Evolutionary conservation across 2,329 filamentous ascomycete species (phyloP).

Genomic region (Colletotrichum spinosum): DNA sequence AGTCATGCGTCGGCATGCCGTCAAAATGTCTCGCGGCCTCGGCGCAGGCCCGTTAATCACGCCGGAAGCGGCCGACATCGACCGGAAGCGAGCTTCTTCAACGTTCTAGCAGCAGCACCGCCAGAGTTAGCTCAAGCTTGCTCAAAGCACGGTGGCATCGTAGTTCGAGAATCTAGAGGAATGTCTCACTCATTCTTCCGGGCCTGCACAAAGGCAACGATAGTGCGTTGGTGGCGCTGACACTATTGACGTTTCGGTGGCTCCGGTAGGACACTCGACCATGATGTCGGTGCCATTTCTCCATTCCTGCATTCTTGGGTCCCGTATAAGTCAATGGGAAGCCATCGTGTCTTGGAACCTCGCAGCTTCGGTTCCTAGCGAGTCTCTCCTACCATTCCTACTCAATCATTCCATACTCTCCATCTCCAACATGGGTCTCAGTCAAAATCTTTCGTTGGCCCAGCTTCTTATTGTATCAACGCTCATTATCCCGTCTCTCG

Average conservation of each 20-base stretch:
- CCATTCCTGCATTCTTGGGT: too few species aligned
- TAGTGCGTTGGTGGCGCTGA: too few species aligned
- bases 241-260: too few species aligned
- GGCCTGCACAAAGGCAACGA: too few species aligned
- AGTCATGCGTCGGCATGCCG: too few species aligned
- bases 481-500: constrained; percentile 9
- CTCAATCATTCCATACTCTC: neutral
- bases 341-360: too few species aligned
- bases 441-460: neutral
- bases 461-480: constrained; percentile 17
- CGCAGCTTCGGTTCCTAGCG: too few species aligned
- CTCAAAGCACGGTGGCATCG: neutral
- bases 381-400: too few species aligned
- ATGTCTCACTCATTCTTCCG: constrained; percentile 10
- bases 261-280: too few species aligned
- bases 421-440: constrained; percentile 23
- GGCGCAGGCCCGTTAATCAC: neutral
- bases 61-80: neutral
- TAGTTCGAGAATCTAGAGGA: neutral
- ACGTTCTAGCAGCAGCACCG: constrained; percentile 1
- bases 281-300: too few species aligned
- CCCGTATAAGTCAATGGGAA: too few species aligned
- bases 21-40: too few species aligned
- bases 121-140: neutral
- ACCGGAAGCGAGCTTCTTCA: constrained; percentile 1